A percentile compares a stretch with the other conserved stretches of the same genome.
These are phyloP conservation scores for Erodium trifolium DNA, from an alignment of 441 rosid species.

Conservation along the genomic window DNA sequence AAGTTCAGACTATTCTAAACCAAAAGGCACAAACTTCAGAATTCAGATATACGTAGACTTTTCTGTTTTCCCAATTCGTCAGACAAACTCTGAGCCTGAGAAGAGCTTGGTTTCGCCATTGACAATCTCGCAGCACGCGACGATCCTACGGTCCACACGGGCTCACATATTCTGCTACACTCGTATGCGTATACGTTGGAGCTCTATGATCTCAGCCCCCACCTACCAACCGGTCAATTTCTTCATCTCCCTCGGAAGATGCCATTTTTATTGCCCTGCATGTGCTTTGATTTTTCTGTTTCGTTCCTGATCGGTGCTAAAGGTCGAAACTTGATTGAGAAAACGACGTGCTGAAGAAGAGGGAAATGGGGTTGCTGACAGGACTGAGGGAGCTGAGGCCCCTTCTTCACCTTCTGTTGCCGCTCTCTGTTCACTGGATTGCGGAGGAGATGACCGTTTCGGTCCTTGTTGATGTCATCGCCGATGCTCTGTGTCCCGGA, in stretches of 20 bases:
- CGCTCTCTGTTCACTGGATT: conserved; percentile 44
- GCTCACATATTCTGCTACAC: background rate
- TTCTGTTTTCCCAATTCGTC: too few species aligned
- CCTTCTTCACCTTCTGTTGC: conserved; percentile 37
- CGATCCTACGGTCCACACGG: background rate
- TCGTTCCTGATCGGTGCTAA: background rate
- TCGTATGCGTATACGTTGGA: background rate
- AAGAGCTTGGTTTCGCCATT: background rate
- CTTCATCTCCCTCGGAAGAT: background rate
- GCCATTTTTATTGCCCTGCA: conserved; percentile 1
- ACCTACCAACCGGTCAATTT: background rate
- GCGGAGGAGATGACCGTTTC: conserved; percentile 62
- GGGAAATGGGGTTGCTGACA: conserved; percentile 19
- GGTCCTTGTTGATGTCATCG: conserved; percentile 48
- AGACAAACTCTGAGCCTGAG: too few species aligned
- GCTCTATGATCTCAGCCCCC: background rate
- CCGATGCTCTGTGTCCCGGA: conserved; percentile 46
- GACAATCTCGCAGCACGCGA: background rate
- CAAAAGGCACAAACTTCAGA: too few species aligned
- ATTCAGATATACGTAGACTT: too few species aligned
- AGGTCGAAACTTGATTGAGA: background rate
- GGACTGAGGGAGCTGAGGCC: conserved; percentile 40
- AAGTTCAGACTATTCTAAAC: too few species aligned
- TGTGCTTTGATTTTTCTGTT: background rate
- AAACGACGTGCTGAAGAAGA: too few species aligned